Evolutionary conservation across 306 rosid species (phyloP).

Genomic region (Rosa lucieae): DNA sequence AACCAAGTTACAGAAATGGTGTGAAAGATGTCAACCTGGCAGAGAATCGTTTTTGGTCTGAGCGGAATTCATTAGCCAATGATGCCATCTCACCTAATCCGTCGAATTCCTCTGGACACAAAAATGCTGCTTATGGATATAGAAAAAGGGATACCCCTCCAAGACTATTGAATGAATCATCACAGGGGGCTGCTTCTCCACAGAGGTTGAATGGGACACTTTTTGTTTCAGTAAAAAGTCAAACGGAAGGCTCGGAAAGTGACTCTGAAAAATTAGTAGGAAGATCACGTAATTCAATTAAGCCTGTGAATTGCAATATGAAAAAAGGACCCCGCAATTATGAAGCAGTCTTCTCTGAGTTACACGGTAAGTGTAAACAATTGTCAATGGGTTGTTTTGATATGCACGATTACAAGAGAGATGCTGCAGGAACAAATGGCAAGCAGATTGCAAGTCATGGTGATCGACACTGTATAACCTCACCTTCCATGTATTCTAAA

Average conservation of each 20-base stretch:
- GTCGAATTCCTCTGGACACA: conserved; percentile 3
- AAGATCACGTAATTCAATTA: not conserved
- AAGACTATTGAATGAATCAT: not conserved
- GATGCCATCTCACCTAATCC: not conserved
- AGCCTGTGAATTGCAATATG: conserved; percentile 1
- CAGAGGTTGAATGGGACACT: conserved; percentile 10
- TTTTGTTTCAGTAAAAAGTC: not conserved
- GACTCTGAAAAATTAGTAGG: not conserved
- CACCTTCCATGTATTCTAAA: not conserved
- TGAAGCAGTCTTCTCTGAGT: not conserved
- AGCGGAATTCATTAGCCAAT: not conserved
- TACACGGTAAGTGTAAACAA: not conserved
- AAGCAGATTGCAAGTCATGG: not conserved
- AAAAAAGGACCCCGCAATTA: not conserved
- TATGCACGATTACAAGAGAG: not conserved
- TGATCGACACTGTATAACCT: not conserved
- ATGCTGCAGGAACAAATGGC: conserved; percentile 12
- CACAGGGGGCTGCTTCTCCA: conserved; percentile 13
- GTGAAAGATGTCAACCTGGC: not conserved
- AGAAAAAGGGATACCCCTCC: not conserved
- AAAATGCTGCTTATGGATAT: not conserved
- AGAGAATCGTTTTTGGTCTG: conserved; percentile 6
- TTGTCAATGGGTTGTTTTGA: conserved; percentile 1
- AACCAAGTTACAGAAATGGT: not conserved
- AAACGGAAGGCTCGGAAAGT: not conserved